Evolutionary conservation across 805 yeast species (phyloP).

Genomic region (Naumovozyma dairenensis): DNA sequence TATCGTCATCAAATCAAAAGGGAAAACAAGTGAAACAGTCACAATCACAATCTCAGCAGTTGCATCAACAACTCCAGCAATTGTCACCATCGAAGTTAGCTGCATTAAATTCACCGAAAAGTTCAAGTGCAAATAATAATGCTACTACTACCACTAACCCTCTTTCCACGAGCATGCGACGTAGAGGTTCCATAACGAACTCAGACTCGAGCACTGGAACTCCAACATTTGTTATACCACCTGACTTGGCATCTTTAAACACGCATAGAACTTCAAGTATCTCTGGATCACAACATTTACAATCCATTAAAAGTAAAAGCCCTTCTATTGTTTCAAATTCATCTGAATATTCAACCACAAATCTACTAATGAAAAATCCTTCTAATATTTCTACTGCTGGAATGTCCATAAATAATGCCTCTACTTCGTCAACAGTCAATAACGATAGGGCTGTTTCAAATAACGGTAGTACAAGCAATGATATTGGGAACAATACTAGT

Average conservation of each 20-base stretch:
- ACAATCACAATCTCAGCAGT: no score
- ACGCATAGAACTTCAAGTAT: constrained; percentile 17
- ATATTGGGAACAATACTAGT: background rate
- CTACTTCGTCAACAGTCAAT: background rate
- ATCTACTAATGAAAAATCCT: background rate
- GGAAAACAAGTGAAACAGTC: no score
- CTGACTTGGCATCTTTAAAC: constrained; percentile 18
- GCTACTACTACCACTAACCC: no score
- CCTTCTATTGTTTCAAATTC: no score
- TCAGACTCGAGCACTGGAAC: constrained; percentile 10
- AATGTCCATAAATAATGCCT: background rate
- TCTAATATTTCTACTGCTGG: background rate
- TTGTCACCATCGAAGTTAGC: background rate
- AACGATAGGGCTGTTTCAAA: no score
- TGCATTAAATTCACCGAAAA: background rate
- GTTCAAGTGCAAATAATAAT: no score
- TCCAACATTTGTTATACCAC: constrained; percentile 21
- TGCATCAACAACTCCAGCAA: background rate
- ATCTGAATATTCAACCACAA: no score
- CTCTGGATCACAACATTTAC: constrained; percentile 8
- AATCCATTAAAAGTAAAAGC: no score
- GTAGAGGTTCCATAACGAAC: constrained; percentile 7
- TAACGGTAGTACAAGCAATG: no score
- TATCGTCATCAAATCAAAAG: no score
- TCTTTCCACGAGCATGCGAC: background rate